Base-by-base conservation (phyloP, 208 protist genomes). In the Wallacemonas rigidus region DNA sequence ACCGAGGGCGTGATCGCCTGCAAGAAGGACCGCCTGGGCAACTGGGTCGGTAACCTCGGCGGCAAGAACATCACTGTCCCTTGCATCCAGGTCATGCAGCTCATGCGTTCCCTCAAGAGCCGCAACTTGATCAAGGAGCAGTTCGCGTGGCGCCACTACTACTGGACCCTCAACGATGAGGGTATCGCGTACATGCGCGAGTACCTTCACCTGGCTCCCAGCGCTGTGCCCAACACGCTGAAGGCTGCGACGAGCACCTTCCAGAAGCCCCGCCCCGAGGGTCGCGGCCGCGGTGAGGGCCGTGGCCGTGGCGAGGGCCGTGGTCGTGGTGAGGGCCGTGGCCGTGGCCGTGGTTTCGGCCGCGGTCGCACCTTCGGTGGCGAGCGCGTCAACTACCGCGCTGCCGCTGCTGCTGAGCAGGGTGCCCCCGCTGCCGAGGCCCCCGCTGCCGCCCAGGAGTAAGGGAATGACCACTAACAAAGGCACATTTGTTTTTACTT, bases 131-230 rank as follows among this genome's bases (percentile, higher is more conserved):
- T 98, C 74, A 94, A 92, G 79, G 92, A 98, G 88, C 82, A 93
- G 80, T 98, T 95, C 74, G 89, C 91, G 67, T 98, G 94, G 95
- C 89, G 90, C 80, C 89, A 98, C 81, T 97, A 93, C 88, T 98
- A 98, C 91, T 98, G 90, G 91, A 94, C 86, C 71, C 91, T 98
- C 70, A 95, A 92, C 80, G 88, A 97, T 67, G 85, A 91, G 62
- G 97, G 97, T 76, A 81, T 98, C 62, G 82, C 91, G 57, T 98
- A 97, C 84, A 86, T 98, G 72, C 89, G 97, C 71, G 82, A 90
- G 48, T 97, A 95, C 85, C 92, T 98, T 57, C 87, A 96, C 82
- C 86, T 98, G n/a, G 82, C 91, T 63, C 72, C 76, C 12, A 86
- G 83, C 63, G 86, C 90, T 57, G 87, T 98, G 65, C 97, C 97